Base-by-base conservation (phyloP, 441 rosid genomes). In the Melastoma candidum region DNA sequence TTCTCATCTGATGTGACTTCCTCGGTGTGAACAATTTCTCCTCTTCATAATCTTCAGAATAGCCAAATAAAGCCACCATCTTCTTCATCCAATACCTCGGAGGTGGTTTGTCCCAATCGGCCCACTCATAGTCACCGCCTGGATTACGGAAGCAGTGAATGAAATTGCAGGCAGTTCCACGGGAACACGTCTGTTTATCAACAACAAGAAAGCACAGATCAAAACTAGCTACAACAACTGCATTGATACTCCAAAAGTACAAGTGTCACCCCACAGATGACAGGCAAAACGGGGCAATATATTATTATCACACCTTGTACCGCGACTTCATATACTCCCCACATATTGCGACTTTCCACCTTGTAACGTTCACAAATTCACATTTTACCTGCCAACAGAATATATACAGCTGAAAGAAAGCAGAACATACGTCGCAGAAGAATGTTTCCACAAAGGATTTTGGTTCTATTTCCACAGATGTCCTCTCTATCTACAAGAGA, bases 101-200 rank as follows among this genome's bases (percentile, higher is more conserved):
- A 48, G 97, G 90, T 58, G 85, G 87, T 70, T 77, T 84, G 70
- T 89, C 97, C 84, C 74, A 74, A 70, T 93, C 95, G 60, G 97
- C 96, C 97, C 99, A 93, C 66, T 86, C 93, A 72, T 86, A 89
- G 75, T 93, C 99, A 39, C 90, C 97, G 48, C 99, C 97, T 11
- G 96, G 99, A 68, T 93, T 93, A 58, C 79, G 76, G 75, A 93
- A 93, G 74, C 97, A 86, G 69, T 93, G 99, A 50, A 93, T 78
- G 63, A 93, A 93, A 73, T 93, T 93, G 85, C 99, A 93, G 44
- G 88, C 76, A 25, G 70, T 76, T 72, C 97, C 98, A 68, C 66
- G 97, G 58, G 97, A 89, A 71, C 96, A 93, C 10, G 82, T 66
- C 98, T 92, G 90, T 65, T 51, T 47, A 61, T 25, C 56, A 32